Evolutionary conservation across 1,139 yeast genomes (phyloP), one percentile per base, ranked within the genome.

Genomic region (Kluyveromyces sp.): DNA sequence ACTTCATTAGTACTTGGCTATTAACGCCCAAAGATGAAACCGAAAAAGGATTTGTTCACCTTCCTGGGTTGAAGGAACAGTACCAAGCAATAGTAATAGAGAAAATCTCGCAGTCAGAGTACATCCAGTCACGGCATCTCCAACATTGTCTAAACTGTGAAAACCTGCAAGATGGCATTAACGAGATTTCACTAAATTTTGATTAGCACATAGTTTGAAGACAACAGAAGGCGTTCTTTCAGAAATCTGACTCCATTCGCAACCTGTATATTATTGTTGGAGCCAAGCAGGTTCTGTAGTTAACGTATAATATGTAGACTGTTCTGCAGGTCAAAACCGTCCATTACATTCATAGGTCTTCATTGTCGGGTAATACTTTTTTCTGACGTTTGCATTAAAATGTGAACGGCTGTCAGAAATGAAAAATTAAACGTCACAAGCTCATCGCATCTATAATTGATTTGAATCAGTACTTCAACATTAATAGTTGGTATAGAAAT

Each of bases 21-120:
- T 29, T 28, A 2, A 16, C 7, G 6, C 26, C 28, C 4, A 17
- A n/a, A 4, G 34, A 37, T 37, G 40, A 31, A 18, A 29, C 28
- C 13, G 34, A 29, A 17, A n/a, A 17, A n/a, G 40, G 40, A 2
- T 31, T 18, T 17, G 28, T 30, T 9, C 9, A 37, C 13, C 34
- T 37, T 4, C 40, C 40, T 20, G 40, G 40, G 2, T 20, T 37
- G 17, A 19, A 29, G n/a, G 40, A 37, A 18, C 40, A 37, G 17
- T 37, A 37, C 16, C 16, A 20, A 12, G 40, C 40, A 12, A 29
- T 37, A 17, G 34, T 37, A 2, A 17, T 37, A 3, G 34, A 37
- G 13, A 31, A 31, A 16, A 7, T 17, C 3, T 13, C 34, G n/a
- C 34, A 29, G 18, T 22, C 17, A 15, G 34, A 37, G n/a, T 37